These are phyloP conservation scores for Fusarium mangiferae DNA, from an alignment of 2,329 filamentous ascomycete species.

Conservation along the genomic window DNA sequence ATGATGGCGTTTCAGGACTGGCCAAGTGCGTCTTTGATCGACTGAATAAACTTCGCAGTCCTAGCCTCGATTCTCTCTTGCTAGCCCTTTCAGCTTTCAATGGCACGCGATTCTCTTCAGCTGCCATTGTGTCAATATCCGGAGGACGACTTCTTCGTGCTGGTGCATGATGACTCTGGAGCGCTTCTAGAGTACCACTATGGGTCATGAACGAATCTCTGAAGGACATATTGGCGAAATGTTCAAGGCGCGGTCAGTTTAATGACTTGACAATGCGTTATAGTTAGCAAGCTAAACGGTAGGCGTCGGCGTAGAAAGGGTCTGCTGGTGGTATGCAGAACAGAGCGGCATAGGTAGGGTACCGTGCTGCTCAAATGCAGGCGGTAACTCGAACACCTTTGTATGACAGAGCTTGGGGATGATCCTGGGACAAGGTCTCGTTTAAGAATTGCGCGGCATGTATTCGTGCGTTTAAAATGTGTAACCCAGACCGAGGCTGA, in stretches of 20 bases:
- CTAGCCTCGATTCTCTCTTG: constrained; percentile 63
- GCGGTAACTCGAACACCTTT: constrained; percentile 15
- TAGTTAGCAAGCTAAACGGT: constrained; percentile 17
- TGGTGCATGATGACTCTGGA: constrained; percentile 38
- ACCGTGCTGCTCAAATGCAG: constrained; percentile 11
- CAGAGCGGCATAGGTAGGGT: constrained; percentile 30
- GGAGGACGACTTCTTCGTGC: constrained; percentile 41
- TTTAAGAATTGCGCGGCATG: constrained; percentile 23
- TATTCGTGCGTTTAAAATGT: constrained; percentile 24
- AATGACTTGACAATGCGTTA: constrained; percentile 3
- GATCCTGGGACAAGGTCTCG: constrained; percentile 14
- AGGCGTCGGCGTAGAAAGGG: constrained; percentile 17
- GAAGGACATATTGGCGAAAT: constrained; percentile 29
- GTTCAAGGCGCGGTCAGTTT: not conserved
- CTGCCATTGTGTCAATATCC: constrained; percentile 38
- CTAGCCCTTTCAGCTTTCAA: constrained; percentile 55
- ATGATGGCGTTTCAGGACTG: constrained; percentile 44
- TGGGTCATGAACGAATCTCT: constrained; percentile 44
- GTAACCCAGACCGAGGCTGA: constrained; percentile 16
- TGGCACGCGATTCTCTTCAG: constrained; percentile 52
- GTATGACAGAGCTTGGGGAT: constrained; percentile 9
- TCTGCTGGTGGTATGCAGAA: constrained; percentile 18
- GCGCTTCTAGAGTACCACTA: constrained; percentile 36
- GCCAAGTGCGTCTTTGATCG: constrained; percentile 54
- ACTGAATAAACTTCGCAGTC: constrained; percentile 62